These are phyloP conservation scores for Rhodomyrtus tomentosa DNA, from an alignment of 345 rosid species.

Conservation along the genomic window DNA sequence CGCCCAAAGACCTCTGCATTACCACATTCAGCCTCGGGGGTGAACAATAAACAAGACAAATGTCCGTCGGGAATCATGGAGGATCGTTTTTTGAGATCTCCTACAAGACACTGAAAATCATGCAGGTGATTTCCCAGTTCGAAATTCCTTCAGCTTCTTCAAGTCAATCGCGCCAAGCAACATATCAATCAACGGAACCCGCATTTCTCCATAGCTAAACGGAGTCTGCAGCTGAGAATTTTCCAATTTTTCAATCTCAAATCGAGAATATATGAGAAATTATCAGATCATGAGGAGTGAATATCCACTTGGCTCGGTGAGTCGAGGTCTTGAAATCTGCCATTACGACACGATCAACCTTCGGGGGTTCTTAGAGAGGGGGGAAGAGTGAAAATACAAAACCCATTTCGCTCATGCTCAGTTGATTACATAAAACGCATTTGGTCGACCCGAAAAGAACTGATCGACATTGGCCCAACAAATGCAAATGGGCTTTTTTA, in stretches of 20 bases:
- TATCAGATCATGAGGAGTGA: slow-evolving; percentile 71
- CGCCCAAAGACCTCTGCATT: too few species aligned
- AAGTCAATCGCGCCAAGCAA: background rate
- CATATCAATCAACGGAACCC: background rate
- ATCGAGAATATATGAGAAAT: background rate
- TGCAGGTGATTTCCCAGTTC: background rate
- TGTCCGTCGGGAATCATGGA: too few species aligned
- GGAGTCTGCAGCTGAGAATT: background rate
- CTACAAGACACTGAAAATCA: background rate
- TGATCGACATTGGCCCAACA: too few species aligned
- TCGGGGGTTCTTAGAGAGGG: background rate
- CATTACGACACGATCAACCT: slow-evolving; percentile 16
- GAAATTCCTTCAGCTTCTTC: background rate
- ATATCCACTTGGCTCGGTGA: slow-evolving; percentile 87
- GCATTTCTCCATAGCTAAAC: background rate
- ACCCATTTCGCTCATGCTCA: background rate
- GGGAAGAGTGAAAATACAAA: background rate
- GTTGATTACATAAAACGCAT: too few species aligned
- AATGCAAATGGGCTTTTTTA: too few species aligned
- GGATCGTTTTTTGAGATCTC: too few species aligned
- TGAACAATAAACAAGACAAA: too few species aligned
- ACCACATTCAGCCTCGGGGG: too few species aligned
- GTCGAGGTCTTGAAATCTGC: slow-evolving; percentile 89
- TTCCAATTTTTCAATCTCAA: background rate
- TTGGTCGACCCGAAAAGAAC: background rate